Conservation (phyloP, 2,329 filamentous ascomycete genomes). For the Cucurbitaria berberidis region DNA sequence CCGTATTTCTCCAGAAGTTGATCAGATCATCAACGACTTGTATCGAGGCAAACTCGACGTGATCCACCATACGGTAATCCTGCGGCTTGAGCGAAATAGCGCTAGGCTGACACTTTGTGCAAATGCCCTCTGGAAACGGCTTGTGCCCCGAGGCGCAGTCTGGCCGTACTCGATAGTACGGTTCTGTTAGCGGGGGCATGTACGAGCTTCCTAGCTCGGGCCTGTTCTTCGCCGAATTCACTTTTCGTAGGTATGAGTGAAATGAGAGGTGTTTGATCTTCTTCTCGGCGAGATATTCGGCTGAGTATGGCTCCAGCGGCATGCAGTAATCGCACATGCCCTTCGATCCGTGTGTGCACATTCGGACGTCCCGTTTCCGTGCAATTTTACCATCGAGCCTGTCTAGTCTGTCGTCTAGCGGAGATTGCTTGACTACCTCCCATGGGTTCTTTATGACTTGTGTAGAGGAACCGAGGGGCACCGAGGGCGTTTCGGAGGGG, state of each 20-base stretch:
- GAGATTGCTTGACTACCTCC: constrained; percentile 88
- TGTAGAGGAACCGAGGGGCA: constrained; percentile 62
- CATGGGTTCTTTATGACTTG: constrained; percentile 83
- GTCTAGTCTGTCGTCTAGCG: constrained; percentile 85
- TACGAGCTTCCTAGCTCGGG: constrained; percentile 92
- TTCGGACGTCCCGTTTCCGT: constrained; percentile 73
- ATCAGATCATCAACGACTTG: constrained; percentile 87
- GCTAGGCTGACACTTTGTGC: constrained; percentile 96
- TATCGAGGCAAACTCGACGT: constrained; percentile 92
- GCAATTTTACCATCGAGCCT: constrained; percentile 88
- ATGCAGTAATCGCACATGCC: constrained; percentile 99
- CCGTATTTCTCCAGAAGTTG: constrained; percentile 88
- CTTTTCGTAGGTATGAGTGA: constrained; percentile 90
- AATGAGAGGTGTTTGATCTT: constrained; percentile 99
- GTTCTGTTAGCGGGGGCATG: constrained; percentile 92
- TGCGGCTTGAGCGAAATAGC: constrained; percentile 95
- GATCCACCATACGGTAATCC: constrained; percentile 94
- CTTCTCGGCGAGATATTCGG: constrained; percentile 88
- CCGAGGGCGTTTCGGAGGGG: constrained; percentile 70
- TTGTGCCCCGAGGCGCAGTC: constrained; percentile 94
- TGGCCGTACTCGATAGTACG: constrained; percentile 85
- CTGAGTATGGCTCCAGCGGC: constrained; percentile 90
- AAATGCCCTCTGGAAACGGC: constrained; percentile 94
- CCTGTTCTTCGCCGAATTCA: constrained; percentile 96
- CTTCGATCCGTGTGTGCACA: constrained; percentile 95